Evolutionary conservation across 2,329 filamentous ascomycete genomes (phyloP), one percentile per base, ranked within the genome.

Genomic region (Chrysoporthe puriensis): DNA sequence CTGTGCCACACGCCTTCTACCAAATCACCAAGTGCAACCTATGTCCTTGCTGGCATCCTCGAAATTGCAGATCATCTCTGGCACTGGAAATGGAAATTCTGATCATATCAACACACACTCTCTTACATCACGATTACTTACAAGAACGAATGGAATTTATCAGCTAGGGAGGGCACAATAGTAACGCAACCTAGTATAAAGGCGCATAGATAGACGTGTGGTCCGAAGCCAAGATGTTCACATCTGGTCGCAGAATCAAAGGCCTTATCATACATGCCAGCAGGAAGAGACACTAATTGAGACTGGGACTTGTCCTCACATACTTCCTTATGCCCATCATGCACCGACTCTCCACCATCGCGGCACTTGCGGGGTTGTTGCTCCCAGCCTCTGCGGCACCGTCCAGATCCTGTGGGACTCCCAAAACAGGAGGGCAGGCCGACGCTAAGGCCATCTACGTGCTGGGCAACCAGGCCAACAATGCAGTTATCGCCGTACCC

Each of bases 391-490:
- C 3, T 26, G 57, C 64, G 2, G 48, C 48, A 7, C 60, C 16
- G 16, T 48, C 50, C 11, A 54, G 50, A 16, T 57, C 58, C 4
- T 66, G 64, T 21, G 66, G 52, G 26, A 40, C 36, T 9, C 5
- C 36, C 5, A 26, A 42, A 0, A n/a, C 62, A 8, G 32, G 13
- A 26, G 70, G 62, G 11, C 34, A 57, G 1, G 54, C 32, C 0
- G 63, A 48, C 18, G 50, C 65, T n/a, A 68, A 60, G n/a, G 75
- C 71, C 34, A 84, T 88, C 21, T 89, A 89, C 74, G 76, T 88
- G 64, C 76, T 87, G 50, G 86, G 83, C 46, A 90, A 90, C 71
- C 79, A 84, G 2, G 71, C 80, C 0, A 69, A 72, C 11, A 86
- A 88, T 64, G 74, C 79, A 0, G 79, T 89, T 1, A 78, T 87